phyloP scores from a whole-genome alignment of 257 asterid species.

The Knoxia roxburghii region DNA sequence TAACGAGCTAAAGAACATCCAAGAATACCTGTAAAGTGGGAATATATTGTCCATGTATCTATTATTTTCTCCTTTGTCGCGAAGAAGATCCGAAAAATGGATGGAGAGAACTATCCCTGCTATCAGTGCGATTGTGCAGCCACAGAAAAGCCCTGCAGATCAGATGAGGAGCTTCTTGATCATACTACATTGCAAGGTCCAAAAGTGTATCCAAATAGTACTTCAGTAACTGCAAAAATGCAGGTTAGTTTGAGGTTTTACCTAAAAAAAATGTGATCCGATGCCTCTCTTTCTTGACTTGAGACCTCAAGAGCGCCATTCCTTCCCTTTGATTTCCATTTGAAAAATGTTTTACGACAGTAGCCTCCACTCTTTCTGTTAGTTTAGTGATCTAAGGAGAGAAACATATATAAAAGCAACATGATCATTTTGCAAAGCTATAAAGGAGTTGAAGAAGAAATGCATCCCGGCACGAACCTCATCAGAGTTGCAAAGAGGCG shows the following conservation, averaged over 20 bases:
- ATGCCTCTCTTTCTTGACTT: constrained; percentile 58
- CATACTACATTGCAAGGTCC: background rate
- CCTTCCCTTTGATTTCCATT: constrained; percentile 76
- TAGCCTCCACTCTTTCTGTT: constrained; percentile 49
- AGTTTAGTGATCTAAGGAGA: constrained; percentile 46
- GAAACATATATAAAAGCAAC: background rate
- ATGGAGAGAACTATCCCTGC: constrained; percentile 36
- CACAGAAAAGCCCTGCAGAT: constrained; percentile 58
- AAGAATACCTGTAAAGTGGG: constrained; percentile 71
- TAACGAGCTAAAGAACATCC: background rate
- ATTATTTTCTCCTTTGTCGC: constrained; percentile 26
- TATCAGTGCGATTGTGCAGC: constrained; percentile 64
- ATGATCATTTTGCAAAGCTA: background rate
- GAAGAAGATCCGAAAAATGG: constrained; percentile 48
- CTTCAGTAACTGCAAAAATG: background rate
- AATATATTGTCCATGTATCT: constrained; percentile 65
- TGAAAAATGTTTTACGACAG: constrained; percentile 68
- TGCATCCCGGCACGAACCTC: constrained; percentile 61
- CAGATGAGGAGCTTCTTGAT: constrained; percentile 3
- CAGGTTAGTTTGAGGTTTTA: constrained; percentile 19
- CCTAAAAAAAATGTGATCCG: constrained; percentile 67
- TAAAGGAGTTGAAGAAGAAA: background rate
- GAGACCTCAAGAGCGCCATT: constrained; percentile 55
- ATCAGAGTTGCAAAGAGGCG: constrained; percentile 63
- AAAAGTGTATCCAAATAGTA: background rate